phyloP scores from a whole-genome alignment of 1,139 yeast genomes.

The Candida anutae region DNA sequence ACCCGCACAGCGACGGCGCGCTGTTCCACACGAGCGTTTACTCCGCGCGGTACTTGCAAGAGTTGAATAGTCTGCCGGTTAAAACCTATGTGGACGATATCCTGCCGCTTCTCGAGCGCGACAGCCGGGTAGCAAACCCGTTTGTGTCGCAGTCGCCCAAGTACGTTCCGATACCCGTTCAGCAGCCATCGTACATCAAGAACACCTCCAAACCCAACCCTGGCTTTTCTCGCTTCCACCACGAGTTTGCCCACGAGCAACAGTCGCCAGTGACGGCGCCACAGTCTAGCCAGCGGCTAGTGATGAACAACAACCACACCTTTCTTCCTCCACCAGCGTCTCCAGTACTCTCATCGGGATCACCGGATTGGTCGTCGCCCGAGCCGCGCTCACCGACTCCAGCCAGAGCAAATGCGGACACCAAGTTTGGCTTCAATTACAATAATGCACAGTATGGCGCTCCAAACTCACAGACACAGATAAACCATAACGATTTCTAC shows the following conservation, averaged over 20 bases:
- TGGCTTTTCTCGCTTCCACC: constrained; percentile 6
- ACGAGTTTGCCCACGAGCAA: background rate
- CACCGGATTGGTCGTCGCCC: constrained; percentile 36
- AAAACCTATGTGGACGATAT: constrained; percentile 35
- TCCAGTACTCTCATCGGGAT: constrained; percentile 29
- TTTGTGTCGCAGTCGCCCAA: constrained; percentile 8
- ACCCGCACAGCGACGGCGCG: constrained; percentile 2
- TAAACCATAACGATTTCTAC: constrained; percentile 16
- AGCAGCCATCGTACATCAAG: constrained; percentile 21
- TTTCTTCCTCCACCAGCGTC: constrained; percentile 39
- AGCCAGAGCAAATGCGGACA: constrained; percentile 3
- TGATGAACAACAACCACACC: constrained; percentile 11
- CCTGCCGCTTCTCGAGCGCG: constrained; percentile 24
- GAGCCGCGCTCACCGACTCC: constrained; percentile 34
- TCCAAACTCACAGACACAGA: background rate
- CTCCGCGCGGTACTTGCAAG: constrained; percentile 39
- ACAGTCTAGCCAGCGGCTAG: background rate
- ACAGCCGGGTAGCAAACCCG: background rate
- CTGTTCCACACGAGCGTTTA: constrained; percentile 19
- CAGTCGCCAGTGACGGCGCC: no score
- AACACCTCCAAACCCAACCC: constrained; percentile 5
- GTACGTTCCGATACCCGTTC: constrained; percentile 37
- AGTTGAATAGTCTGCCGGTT: constrained; percentile 15
- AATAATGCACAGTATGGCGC: background rate
- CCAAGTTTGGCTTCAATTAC: background rate